phyloP scores from a whole-genome alignment of 257 asterid species.

The Salvia hispanica region DNA sequence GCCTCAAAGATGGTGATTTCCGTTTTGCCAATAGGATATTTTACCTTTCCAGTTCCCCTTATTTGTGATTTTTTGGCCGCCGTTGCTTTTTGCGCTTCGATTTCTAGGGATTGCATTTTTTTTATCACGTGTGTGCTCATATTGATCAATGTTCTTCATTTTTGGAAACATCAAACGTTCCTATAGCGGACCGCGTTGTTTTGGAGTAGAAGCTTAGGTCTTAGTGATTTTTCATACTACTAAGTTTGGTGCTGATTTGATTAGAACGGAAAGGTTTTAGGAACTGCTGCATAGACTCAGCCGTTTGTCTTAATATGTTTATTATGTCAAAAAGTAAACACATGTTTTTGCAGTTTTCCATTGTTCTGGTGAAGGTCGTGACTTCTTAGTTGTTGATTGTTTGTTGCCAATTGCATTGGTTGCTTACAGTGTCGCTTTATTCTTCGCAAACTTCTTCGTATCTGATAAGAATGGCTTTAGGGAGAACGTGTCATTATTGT shows the following conservation, averaged over 20 bases:
- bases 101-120: constrained; percentile 1
- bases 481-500: too few relatives aligned
- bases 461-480: neutral
- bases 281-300: neutral
- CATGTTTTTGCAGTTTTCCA: too few relatives aligned
- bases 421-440: neutral
- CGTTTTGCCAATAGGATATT: neutral
- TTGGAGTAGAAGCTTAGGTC: constrained; percentile 8
- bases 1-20: constrained; percentile 65
- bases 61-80: neutral
- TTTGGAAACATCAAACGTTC: neutral
- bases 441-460: constrained; percentile 8
- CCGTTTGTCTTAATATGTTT: neutral
- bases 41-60: constrained; percentile 9
- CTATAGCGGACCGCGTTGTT: neutral
- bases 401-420: constrained; percentile 3
- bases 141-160: neutral
- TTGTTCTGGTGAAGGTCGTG: neutral
- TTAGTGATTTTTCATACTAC: constrained; percentile 1
- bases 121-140: neutral
- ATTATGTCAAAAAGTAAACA: too few relatives aligned
- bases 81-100: constrained; percentile 20
- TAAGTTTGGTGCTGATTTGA: neutral
- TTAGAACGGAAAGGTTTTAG: neutral
- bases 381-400: neutral